Evolutionary conservation across 495 filamentous ascomycete genomes (phyloP), one percentile per base, ranked within the genome.

Genomic region (Xylaria nigripes): DNA sequence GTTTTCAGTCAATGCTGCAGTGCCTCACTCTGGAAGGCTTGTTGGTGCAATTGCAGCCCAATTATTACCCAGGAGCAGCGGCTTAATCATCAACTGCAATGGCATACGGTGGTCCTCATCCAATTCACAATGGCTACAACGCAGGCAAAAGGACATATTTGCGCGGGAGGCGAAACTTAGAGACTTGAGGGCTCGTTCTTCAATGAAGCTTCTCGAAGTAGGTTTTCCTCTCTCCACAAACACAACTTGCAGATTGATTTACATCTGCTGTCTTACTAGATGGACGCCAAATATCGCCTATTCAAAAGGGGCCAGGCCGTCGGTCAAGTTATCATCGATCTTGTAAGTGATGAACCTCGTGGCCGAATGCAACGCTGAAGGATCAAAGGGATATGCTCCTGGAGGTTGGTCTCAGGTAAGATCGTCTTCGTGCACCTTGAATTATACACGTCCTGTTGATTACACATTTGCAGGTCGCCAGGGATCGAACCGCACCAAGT

Each of bases 381-480:
- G 49, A 7, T 42, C 29, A 7, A 61, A 91, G 88, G 93, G 93
- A 23, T 98, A 87, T 72, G 93, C 93, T 5, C 93, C 93, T 15
- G 93, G 94, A 0, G 85, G 82, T 19, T 98, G 93, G 93, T 95
- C 89, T 34, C 90, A 98, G 72, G 86, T 89, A 68, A 45, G 59
- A 22, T 13, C 50, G 5, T 50, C 48, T 13, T 16, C 12, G 9
- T 13, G 15, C 46, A 25, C 44, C 34, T 1, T 6, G 16, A 1
- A 16, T 18, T 34, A 59, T 47, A 29, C 27, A 32, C 27, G 38
- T 48, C 10, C 51, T 44, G 8, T 50, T 55, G 27, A 55, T 43
- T 27, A 8, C 32, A 36, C 10, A 22, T 13, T 16, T 44, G 13
- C 22, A 89, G 86, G 90, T 96, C n/a, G 94, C 93, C 6, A 72